phyloP scores from a whole-genome alignment of 1,284 basidiomycete genomes.

The Sporisorium iseilematis-ciliati region DNA sequence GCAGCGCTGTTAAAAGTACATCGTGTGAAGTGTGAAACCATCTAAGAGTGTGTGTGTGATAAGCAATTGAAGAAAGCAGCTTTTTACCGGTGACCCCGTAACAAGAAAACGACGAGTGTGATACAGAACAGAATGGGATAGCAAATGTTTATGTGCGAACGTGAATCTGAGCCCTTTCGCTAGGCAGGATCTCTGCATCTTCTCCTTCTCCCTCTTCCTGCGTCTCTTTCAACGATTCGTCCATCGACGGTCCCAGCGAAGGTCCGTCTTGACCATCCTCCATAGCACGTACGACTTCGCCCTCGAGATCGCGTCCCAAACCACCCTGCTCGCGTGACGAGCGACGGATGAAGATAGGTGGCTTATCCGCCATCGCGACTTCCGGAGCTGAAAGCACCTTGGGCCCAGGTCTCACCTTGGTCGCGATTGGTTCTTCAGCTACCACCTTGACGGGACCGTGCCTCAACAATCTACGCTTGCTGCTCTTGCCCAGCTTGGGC shows the following conservation, averaged over 20 bases:
- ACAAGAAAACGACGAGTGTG: constrained; percentile 1
- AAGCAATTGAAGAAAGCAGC: background rate
- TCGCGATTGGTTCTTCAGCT: constrained; percentile 36
- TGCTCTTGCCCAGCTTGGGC: constrained; percentile 23
- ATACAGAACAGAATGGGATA: background rate
- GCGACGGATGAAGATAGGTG: constrained; percentile 52
- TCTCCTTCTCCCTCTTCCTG: background rate
- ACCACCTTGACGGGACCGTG: constrained; percentile 44
- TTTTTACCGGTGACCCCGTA: constrained; percentile 5
- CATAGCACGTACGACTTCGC: constrained; percentile 56
- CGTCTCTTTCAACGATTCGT: constrained; percentile 23
- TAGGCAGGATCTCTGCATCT: background rate
- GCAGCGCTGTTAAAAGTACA: constrained; percentile 15
- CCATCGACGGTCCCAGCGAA: constrained; percentile 37
- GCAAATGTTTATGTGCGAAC: constrained; percentile 9
- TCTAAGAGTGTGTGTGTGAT: background rate
- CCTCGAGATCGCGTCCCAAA: constrained; percentile 61
- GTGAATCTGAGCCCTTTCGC: constrained; percentile 11
- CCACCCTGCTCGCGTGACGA: constrained; percentile 62
- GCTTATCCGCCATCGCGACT: constrained; percentile 41
- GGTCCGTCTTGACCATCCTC: constrained; percentile 45
- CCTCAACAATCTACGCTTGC: constrained; percentile 34
- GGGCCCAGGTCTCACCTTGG: constrained; percentile 21
- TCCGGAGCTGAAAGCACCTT: constrained; percentile 43
- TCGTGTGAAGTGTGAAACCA: background rate